Evolutionary conservation across 176 grass and related monocot species (phyloP), one percentile per base, ranked within the genome.

Genomic region (Urochloa ruziziensis): DNA sequence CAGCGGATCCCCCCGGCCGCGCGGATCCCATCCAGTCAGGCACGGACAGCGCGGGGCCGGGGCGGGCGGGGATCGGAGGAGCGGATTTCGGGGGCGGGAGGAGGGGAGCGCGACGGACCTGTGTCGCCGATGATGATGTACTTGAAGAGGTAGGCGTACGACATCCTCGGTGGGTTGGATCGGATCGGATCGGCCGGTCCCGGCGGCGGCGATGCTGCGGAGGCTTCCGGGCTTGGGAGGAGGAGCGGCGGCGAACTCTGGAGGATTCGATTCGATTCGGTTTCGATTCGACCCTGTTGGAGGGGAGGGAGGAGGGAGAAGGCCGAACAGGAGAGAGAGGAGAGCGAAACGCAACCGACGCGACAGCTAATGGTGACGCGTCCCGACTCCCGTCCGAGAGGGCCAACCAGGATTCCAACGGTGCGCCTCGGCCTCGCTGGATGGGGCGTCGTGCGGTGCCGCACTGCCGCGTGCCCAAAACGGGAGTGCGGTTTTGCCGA

Each of bases 101-200:
- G 17, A 9, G 17, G 29, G 0, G 4, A 7, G 49, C 16, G 60
- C 16, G 49, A 44, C 48, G 51, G 30, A 91, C 96, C 96, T 84
- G 96, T 98, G 71, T 98, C 93, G 64, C 96, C 93, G 91, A 98
- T 98, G 87, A 98, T 95, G 91, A 98, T 98, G 84, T 98, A 98
- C 74, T 98, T 98, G 93, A 98, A 98, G 79, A 98, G 91, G 74
- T 98, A 98, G 58, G 96, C 96, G 84, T 98, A 98, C 85, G 96
- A 98, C 96, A 98, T 95, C 36, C 42, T 74, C 36, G 88, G 54
- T 49, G 23, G 54, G 2, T 40, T 12, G 23, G 53, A 9, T 40
- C 23, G 33, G 52, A 69, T 29, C 68, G 14, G 24, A 35, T 25
- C 74, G 32, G 72, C 1, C 44, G 78, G 63, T 68, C 61, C 82